Evolutionary conservation across 2,329 filamentous ascomycete species (phyloP).

Genomic region (Seiridium cupressi): DNA sequence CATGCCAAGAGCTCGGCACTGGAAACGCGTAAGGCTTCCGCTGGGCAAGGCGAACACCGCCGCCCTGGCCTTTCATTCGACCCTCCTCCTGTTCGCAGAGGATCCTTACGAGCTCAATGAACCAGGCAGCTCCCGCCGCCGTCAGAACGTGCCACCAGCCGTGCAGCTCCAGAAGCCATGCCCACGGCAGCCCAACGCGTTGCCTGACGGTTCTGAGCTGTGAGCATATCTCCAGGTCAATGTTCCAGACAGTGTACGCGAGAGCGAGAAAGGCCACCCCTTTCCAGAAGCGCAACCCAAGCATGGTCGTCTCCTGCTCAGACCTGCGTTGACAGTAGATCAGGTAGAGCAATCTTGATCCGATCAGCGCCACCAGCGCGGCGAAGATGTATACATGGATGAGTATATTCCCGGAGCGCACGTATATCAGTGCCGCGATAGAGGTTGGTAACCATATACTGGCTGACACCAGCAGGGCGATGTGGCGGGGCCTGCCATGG

Average conservation of each 20-base stretch:
- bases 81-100: background rate
- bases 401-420: slow-evolving; percentile 39
- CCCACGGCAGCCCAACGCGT: slow-evolving; percentile 50
- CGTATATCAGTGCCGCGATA: slow-evolving; percentile 39
- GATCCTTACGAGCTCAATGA: slow-evolving; percentile 31
- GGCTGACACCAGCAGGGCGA: slow-evolving; percentile 29
- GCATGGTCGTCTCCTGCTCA: slow-evolving; percentile 24
- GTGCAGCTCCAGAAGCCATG: slow-evolving; percentile 56
- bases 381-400: slow-evolving; percentile 40
- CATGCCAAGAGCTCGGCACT: background rate
- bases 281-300: slow-evolving; percentile 25
- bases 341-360: slow-evolving; percentile 32
- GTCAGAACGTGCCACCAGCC: slow-evolving; percentile 66
- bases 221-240: slow-evolving; percentile 53
- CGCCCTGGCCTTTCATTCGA: background rate
- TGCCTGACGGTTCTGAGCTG: slow-evolving; percentile 43
- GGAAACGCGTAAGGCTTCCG: background rate
- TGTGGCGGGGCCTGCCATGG: slow-evolving; percentile 36
- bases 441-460: slow-evolving; percentile 37
- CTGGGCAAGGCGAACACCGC: background rate
- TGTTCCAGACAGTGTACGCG: slow-evolving; percentile 54
- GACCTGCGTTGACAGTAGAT: slow-evolving; percentile 26
- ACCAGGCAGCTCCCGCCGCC: slow-evolving; percentile 47
- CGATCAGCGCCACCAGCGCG: slow-evolving; percentile 29
- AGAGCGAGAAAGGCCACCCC: slow-evolving; percentile 34